These are phyloP conservation scores for Xylaria acuta DNA, from an alignment of 495 filamentous ascomycete species.

Conservation along the genomic window DNA sequence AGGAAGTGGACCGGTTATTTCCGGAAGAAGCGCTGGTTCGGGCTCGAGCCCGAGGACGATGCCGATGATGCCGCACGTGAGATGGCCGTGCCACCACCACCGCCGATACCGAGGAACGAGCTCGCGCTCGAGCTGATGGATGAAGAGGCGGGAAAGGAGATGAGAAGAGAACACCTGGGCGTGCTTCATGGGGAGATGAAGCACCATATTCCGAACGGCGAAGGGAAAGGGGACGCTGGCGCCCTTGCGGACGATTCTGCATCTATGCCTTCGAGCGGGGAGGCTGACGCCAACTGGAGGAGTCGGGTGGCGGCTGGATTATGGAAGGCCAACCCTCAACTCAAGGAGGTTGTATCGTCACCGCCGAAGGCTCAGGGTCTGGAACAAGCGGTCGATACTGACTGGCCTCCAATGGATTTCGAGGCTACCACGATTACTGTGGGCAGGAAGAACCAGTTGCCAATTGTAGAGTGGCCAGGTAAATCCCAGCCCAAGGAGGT, in stretches of 20 bases:
- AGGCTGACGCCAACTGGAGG: slow-evolving; percentile 8
- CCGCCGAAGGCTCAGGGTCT: slow-evolving; percentile 37
- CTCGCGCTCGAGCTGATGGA: slow-evolving; percentile 22
- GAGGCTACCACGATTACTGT: slow-evolving; percentile 31
- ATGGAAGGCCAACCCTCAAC: background rate
- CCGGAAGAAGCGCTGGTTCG: slow-evolving; percentile 55
- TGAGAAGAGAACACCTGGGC: background rate
- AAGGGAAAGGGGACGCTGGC: slow-evolving; percentile 9
- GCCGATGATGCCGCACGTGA: slow-evolving; percentile 12
- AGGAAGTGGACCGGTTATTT: slow-evolving; percentile 53
- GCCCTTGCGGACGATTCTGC: background rate
- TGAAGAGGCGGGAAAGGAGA: slow-evolving; percentile 27
- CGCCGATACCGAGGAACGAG: background rate
- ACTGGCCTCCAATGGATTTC: background rate
- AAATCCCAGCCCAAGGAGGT: background rate
- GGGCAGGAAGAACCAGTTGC: slow-evolving; percentile 13
- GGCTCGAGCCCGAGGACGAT: slow-evolving; percentile 41
- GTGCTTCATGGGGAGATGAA: background rate
- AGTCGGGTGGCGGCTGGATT: slow-evolving; percentile 36
- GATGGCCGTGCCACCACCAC: slow-evolving; percentile 23
- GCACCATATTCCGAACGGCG: background rate
- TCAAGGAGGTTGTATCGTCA: background rate
- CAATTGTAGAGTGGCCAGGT: too few species aligned
- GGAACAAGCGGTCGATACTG: background rate
- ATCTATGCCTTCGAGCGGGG: background rate